phyloP scores from a whole-genome alignment of 2,329 filamentous ascomycete species.

The Pestalotiopsis sp. region DNA sequence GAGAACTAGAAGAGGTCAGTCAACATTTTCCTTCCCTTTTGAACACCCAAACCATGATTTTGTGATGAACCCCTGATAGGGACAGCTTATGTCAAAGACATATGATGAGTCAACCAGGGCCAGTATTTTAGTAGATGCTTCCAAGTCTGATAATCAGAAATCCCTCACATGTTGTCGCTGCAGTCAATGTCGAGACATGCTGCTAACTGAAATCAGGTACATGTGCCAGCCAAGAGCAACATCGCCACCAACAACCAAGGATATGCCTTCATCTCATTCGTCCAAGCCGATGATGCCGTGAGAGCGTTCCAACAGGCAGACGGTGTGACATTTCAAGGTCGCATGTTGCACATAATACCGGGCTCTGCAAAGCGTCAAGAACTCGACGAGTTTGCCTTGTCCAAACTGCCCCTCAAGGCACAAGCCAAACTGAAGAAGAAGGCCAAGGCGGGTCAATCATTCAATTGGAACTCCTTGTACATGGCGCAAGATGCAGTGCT shows the following conservation, averaged over 20 bases:
- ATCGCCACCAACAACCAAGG: constrained; percentile 73
- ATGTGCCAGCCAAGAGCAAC: constrained; percentile 75
- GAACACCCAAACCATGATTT: constrained; percentile 41
- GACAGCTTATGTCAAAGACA: constrained; percentile 95
- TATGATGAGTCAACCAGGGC: constrained; percentile 86
- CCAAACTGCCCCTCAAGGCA: constrained; percentile 91
- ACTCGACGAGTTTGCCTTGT: constrained; percentile 85
- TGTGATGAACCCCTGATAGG: constrained; percentile 99
- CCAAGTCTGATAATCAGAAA: constrained; percentile 70
- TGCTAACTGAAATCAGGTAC: constrained; percentile 62
- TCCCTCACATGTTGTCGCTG: constrained; percentile 29
- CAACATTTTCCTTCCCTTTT: constrained; percentile 33
- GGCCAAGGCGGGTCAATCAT: constrained; percentile 74
- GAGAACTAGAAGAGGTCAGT: constrained; percentile 85
- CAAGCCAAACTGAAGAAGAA: constrained; percentile 89
- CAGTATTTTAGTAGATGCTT: constrained; percentile 99
- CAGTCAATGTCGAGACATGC: constrained; percentile 23
- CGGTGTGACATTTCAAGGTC: constrained; percentile 86
- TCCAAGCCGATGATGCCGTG: constrained; percentile 71
- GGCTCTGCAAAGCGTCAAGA: constrained; percentile 78
- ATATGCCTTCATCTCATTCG: constrained; percentile 84
- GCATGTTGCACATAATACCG: constrained; percentile 87
- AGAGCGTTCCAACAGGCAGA: constrained; percentile 80
- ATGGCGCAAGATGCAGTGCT: constrained; percentile 97
- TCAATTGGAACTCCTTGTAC: constrained; percentile 99